These are phyloP conservation scores for Peltaster fructicola DNA, from an alignment of 2,329 filamentous ascomycete species.

Conservation along the genomic window DNA sequence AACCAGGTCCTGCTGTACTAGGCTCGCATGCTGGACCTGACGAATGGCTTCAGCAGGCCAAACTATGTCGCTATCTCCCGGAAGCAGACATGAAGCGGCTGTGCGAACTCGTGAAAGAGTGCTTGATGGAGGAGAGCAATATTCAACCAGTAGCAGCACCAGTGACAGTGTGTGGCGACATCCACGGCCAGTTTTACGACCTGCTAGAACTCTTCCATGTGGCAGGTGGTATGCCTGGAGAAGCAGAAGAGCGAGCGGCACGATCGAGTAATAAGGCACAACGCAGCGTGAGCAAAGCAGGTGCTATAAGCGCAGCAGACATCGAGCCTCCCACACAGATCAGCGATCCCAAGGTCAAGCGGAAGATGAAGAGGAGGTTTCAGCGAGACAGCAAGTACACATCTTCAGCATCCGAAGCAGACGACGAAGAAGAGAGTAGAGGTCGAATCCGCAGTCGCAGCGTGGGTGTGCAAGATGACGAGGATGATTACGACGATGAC, in stretches of 20 bases:
- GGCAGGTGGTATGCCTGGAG: slow-evolving; percentile 87
- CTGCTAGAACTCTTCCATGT: slow-evolving; percentile 92
- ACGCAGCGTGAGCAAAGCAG: slow-evolving; percentile 8
- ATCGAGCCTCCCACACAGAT: slow-evolving; percentile 83
- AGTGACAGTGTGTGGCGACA: slow-evolving; percentile 93
- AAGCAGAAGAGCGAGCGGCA: slow-evolving; percentile 23
- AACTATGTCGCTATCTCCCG: slow-evolving; percentile 91
- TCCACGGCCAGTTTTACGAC: slow-evolving; percentile 98
- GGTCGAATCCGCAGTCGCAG: slow-evolving; percentile 21
- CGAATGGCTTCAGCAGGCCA: slow-evolving; percentile 92
- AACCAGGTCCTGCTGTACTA: slow-evolving; percentile 78
- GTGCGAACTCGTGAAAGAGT: slow-evolving; percentile 97
- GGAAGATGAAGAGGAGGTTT: slow-evolving; percentile 52
- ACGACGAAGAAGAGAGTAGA: slow-evolving; percentile 24
- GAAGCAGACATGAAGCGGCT: slow-evolving; percentile 96
- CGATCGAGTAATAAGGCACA: slow-evolving; percentile 6
- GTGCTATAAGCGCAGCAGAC: slow-evolving; percentile 65
- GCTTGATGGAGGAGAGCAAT: slow-evolving; percentile 98
- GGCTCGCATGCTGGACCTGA: slow-evolving; percentile 71
- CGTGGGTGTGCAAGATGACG: slow-evolving; percentile 22
- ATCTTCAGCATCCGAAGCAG: slow-evolving; percentile 30
- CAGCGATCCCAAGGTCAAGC: slow-evolving; percentile 69
- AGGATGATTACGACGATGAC: slow-evolving; percentile 31
- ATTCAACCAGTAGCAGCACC: slow-evolving; percentile 96
- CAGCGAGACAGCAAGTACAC: slow-evolving; percentile 35